A percentile compares a stretch with the other conserved stretches of the same genome.
Conservation (phyloP, 2,329 filamentous ascomycete genomes). For the Teratosphaeria destructans region DNA sequence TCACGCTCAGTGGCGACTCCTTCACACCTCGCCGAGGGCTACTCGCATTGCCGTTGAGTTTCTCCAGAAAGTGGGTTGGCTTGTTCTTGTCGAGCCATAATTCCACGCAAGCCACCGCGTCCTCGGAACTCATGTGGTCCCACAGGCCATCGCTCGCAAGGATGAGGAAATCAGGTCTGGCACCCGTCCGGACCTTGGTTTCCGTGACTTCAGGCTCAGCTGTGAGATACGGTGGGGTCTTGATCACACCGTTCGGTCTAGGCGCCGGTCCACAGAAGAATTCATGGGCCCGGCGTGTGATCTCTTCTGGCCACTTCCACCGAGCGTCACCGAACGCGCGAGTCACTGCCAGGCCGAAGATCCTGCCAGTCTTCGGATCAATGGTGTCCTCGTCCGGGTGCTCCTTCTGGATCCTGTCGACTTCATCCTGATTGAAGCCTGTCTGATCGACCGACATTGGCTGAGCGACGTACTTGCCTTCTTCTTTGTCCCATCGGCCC, state of each 20-base stretch:
- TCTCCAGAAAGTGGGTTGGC: slow-evolving; percentile 14
- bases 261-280: slow-evolving; percentile 42
- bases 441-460: slow-evolving; percentile 57
- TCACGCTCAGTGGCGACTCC: not conserved
- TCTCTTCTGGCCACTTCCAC: slow-evolving; percentile 54
- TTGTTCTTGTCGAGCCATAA: slow-evolving; percentile 41
- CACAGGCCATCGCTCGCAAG: slow-evolving; percentile 59
- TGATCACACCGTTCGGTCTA: slow-evolving; percentile 30
- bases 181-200: slow-evolving; percentile 37
- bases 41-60: not conserved
- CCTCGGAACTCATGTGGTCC: slow-evolving; percentile 23
- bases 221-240: slow-evolving; percentile 57
- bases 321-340: slow-evolving; percentile 58
- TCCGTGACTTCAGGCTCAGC: slow-evolving; percentile 56
- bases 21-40: not conserved
- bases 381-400: slow-evolving; percentile 56
- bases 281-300: slow-evolving; percentile 35
- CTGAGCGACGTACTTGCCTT: slow-evolving; percentile 40
- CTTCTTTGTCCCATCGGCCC: slow-evolving; percentile 38
- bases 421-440: slow-evolving; percentile 51
- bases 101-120: slow-evolving; percentile 36
- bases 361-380: slow-evolving; percentile 42
- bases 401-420: slow-evolving; percentile 42
- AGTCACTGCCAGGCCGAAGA: slow-evolving; percentile 52
- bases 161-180: slow-evolving; percentile 49